Conservation (phyloP, 495 filamentous ascomycete genomes). For the Penicillium samsonianum region DNA sequence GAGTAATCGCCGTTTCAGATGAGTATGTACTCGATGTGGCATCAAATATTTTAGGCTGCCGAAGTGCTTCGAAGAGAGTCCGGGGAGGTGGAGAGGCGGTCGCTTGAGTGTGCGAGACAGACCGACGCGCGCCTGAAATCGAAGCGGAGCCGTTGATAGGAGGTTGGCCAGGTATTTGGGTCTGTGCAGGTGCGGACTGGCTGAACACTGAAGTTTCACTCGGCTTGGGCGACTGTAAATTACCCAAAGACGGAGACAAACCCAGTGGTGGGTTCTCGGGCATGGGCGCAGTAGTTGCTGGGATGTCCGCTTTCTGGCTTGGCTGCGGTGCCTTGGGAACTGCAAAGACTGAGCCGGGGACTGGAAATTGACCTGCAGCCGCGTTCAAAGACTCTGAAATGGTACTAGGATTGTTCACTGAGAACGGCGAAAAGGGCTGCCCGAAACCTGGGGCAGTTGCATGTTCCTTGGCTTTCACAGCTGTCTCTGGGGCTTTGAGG, state of each 20-base stretch:
- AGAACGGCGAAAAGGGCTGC: neutral
- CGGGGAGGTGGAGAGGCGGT: neutral
- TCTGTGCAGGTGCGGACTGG: neutral
- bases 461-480: neutral
- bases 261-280: neutral
- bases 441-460: neutral
- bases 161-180: neutral
- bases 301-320: constrained; percentile 3
- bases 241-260: neutral
- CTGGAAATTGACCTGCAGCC: neutral
- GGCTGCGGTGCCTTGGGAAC: constrained; percentile 1
- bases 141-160: neutral
- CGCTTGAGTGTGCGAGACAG: neutral
- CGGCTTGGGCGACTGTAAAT: neutral
- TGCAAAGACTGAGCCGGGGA: constrained; percentile 1
- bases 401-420: neutral
- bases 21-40: constrained; percentile 8
- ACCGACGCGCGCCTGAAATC: neutral
- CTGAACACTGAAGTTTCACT: neutral
- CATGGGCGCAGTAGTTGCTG: neutral
- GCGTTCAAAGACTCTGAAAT: neutral
- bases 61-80: constrained; percentile 10
- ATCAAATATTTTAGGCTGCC: constrained; percentile 15
- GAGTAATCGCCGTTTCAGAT: neutral
- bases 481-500: constrained; percentile 11